Percentiles rank a stretch among this genome's conserved stretches.
Conservation (phyloP, 2,329 filamentous ascomycete species). For the Fusarium sp. region DNA sequence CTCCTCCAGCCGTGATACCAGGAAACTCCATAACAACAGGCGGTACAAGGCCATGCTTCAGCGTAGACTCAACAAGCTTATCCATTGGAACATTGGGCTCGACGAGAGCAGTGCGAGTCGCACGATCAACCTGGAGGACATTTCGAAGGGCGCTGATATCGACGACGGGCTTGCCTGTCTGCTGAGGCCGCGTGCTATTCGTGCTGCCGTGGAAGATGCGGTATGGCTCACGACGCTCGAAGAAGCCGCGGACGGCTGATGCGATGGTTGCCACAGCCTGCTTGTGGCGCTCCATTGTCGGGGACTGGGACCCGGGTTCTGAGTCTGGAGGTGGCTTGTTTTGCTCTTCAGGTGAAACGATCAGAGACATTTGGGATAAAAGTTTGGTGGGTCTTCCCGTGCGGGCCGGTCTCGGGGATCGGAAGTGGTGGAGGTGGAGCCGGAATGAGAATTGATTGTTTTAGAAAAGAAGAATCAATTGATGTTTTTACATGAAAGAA, state of each 20-base stretch:
- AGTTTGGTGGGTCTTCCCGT: constrained; percentile 25
- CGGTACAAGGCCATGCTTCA: constrained; percentile 65
- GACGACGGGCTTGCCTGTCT: constrained; percentile 63
- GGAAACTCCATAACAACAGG: constrained; percentile 77
- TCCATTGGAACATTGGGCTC: constrained; percentile 79
- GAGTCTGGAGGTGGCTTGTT: constrained; percentile 6
- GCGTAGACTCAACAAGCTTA: constrained; percentile 64
- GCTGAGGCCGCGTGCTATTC: constrained; percentile 73
- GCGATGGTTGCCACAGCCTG: constrained; percentile 55
- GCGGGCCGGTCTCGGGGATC: constrained; percentile 27
- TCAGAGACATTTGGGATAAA: constrained; percentile 22
- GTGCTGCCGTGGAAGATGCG: constrained; percentile 80
- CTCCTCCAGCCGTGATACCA: constrained; percentile 74
- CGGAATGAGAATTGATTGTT: background rate
- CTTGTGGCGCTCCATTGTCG: constrained; percentile 56
- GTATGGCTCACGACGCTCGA: constrained; percentile 62
- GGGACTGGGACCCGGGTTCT: background rate
- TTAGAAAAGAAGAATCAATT: background rate
- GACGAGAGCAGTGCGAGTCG: constrained; percentile 65
- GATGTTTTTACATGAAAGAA: background rate
- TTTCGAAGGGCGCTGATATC: constrained; percentile 73
- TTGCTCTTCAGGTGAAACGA: constrained; percentile 5
- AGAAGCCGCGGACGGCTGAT: constrained; percentile 55
- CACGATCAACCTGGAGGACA: constrained; percentile 68
- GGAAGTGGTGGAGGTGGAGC: constrained; percentile 34